phyloP scores from a whole-genome alignment of 805 yeast species.

The Sugiyamaella americana region DNA sequence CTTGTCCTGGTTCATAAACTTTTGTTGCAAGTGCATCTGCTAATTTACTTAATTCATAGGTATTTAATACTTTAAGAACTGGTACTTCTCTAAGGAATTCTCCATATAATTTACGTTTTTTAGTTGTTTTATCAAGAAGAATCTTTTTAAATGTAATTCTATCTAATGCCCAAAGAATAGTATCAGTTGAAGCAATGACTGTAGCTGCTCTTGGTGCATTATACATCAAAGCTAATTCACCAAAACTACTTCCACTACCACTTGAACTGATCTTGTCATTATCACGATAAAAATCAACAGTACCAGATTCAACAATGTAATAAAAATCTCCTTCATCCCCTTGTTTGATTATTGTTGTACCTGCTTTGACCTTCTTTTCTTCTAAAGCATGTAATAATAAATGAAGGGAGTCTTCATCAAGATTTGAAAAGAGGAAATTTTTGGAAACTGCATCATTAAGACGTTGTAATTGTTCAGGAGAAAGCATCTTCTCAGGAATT shows the following conservation, averaged over 20 bases:
- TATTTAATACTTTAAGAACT: conserved; percentile 62
- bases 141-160: conserved; percentile 89
- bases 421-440: conserved; percentile 77
- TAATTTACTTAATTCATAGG: conserved; percentile 80
- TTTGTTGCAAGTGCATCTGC: conserved; percentile 92
- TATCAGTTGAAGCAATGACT: conserved; percentile 63
- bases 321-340: conserved; percentile 95
- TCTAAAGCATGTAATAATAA: conserved; percentile 80
- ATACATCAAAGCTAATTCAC: conserved; percentile 96
- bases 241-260: conserved; percentile 88
- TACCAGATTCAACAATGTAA: conserved; percentile 78
- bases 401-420: conserved; percentile 70
- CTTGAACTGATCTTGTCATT: conserved; percentile 63
- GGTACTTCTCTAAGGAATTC: conserved; percentile 82
- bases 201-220: conserved; percentile 98
- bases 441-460: conserved; percentile 65
- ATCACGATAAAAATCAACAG: conserved; percentile 73
- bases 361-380: conserved; percentile 56
- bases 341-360: conserved; percentile 68
- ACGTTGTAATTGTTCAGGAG: conserved; percentile 53
- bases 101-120: conserved; percentile 86
- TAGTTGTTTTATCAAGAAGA: conserved; percentile 81
- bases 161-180: conserved; percentile 87
- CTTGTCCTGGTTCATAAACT: conserved; percentile 60
- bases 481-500: conserved; percentile 15